Percentiles rank a stretch among this genome's conserved stretches.
These are phyloP conservation scores for Colletotrichum viniferum DNA, from an alignment of 2,329 filamentous ascomycete species.

Conservation along the genomic window DNA sequence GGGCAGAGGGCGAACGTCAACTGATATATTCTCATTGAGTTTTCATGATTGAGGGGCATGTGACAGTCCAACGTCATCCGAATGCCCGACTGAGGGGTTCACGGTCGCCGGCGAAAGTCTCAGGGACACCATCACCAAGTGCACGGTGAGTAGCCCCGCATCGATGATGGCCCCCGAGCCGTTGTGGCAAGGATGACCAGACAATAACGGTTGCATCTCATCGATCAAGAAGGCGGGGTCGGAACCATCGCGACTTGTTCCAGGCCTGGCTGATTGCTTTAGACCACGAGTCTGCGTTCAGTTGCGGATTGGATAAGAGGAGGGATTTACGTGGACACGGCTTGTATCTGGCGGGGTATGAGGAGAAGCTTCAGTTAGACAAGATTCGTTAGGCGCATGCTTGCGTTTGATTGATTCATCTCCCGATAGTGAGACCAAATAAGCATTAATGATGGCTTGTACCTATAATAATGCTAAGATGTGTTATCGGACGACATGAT, in stretches of 20 bases:
- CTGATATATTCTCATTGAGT: neutral
- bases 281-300: neutral
- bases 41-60: neutral
- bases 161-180: neutral
- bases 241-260: neutral
- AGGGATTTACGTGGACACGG: neutral
- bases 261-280: neutral
- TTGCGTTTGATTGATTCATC: neutral
- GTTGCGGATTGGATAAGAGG: neutral
- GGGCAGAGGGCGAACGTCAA: neutral
- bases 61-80: neutral
- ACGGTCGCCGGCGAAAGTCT: neutral
- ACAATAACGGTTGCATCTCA: neutral
- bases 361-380: neutral
- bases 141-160: conserved; percentile 8
- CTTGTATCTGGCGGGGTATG: neutral
- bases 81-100: neutral
- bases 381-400: neutral
- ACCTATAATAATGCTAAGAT: neutral
- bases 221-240: neutral
- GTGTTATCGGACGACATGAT: neutral
- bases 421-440: neutral
- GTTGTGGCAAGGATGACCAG: neutral
- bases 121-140: neutral
- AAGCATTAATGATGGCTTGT: neutral